phyloP scores from a whole-genome alignment of 2,329 filamentous ascomycete genomes.

The Colletotrichum sidae region DNA sequence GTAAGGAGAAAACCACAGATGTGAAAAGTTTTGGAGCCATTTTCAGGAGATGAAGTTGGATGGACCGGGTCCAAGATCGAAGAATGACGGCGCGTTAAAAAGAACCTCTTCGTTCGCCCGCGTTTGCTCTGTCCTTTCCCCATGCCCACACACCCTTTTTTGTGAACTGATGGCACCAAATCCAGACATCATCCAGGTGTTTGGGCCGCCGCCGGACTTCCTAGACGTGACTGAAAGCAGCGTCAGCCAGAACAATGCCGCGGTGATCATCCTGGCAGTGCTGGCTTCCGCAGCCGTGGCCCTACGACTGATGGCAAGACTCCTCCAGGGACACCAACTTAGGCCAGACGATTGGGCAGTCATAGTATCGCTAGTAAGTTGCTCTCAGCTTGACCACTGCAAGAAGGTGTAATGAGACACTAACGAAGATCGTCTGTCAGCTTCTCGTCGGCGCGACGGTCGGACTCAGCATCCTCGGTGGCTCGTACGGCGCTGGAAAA shows the following conservation, averaged over 20 bases:
- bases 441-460: conserved; percentile 21
- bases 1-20: too few relatives aligned
- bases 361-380: conserved; percentile 16
- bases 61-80: too few relatives aligned
- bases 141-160: not conserved
- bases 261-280: conserved; percentile 17
- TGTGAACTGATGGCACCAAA: conserved; percentile 10
- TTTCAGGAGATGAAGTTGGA: too few relatives aligned
- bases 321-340: conserved; percentile 13
- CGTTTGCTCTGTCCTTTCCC: not conserved
- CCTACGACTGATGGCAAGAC: conserved; percentile 16
- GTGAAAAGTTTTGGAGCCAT: too few relatives aligned
- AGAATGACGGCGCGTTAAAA: not conserved
- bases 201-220: conserved; percentile 17
- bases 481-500: conserved; percentile 17
- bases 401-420: too few relatives aligned
- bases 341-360: conserved; percentile 29
- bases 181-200: conserved; percentile 7
- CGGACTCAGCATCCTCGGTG: conserved; percentile 24
- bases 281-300: conserved; percentile 21
- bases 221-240: conserved; percentile 24
- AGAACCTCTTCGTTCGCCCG: not conserved
- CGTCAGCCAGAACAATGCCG: conserved; percentile 18
- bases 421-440: not conserved
- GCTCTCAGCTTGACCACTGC: too few relatives aligned